phyloP scores from a whole-genome alignment of 228 moss, liverwort and hornwort genomes.

The Sphagnum fallax region DNA sequence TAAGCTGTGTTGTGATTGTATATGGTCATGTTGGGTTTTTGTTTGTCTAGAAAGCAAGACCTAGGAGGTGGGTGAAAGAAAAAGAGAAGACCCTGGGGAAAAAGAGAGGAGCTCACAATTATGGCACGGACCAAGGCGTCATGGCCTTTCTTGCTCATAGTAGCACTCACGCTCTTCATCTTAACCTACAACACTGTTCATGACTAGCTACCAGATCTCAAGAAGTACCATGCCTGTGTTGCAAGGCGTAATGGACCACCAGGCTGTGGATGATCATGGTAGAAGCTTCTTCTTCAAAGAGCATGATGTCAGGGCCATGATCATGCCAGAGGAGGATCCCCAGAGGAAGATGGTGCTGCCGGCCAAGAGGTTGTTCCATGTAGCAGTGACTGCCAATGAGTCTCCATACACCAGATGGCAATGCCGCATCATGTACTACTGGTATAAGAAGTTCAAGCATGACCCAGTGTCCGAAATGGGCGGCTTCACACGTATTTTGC shows the following conservation, averaged over 20 bases:
- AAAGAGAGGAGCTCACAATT: too few species aligned
- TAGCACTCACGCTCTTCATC: conserved; percentile 41
- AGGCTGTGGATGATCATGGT: conserved; percentile 6
- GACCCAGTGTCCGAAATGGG: conserved; percentile 86
- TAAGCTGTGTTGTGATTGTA: too few species aligned
- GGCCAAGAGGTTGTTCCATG: conserved; percentile 69
- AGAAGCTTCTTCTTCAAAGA: conserved; percentile 22
- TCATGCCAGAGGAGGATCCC: conserved; percentile 26
- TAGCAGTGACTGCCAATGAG: conserved; percentile 85
- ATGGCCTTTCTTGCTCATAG: conserved; percentile 41
- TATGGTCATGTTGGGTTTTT: too few species aligned
- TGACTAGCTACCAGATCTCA: conserved; percentile 25
- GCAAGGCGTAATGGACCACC: conserved; percentile 4
- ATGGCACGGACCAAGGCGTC: too few species aligned
- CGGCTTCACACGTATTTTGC: conserved; percentile 74
- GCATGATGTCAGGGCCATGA: too few species aligned
- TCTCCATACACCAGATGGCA: conserved; percentile 90
- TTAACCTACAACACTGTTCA: conserved; percentile 65
- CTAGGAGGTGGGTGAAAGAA: too few species aligned
- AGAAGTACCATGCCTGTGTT: neutral
- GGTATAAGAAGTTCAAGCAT: conserved; percentile 75
- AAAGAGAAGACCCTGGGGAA: too few species aligned
- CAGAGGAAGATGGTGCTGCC: conserved; percentile 66
- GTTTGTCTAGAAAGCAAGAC: too few species aligned
- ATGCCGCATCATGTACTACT: conserved; percentile 94